These are phyloP conservation scores for Brassica balearica DNA, from an alignment of 441 rosid species.

Conservation along the genomic window DNA sequence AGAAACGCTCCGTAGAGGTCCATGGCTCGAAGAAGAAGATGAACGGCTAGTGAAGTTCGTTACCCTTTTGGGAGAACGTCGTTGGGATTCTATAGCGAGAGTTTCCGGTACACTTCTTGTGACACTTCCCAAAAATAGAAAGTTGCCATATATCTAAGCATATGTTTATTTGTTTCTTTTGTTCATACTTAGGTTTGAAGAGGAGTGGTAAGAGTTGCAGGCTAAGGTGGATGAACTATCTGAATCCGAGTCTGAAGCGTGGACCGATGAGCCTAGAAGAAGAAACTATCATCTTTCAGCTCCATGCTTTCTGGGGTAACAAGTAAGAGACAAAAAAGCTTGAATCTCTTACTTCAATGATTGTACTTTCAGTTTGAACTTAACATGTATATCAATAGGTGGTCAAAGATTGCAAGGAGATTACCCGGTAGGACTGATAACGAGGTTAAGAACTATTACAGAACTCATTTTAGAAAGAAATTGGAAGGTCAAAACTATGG, in stretches of 20 bases:
- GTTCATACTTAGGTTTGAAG: conserved; percentile 53
- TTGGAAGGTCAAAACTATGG: conserved; percentile 53
- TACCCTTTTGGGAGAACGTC: conserved; percentile 59
- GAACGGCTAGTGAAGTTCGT: conserved; percentile 53
- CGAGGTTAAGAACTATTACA: conserved; percentile 84
- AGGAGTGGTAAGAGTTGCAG: conserved; percentile 88
- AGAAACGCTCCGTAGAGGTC: conserved; percentile 58
- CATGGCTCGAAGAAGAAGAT: conserved; percentile 79
- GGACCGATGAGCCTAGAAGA: conserved; percentile 67
- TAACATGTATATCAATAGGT: conserved; percentile 44
- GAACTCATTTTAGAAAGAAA: conserved; percentile 66
- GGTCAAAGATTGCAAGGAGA: conserved; percentile 75
- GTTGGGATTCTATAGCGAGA: conserved; percentile 76
- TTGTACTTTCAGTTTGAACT: conserved; percentile 12
- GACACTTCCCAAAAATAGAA: conserved; percentile 14
- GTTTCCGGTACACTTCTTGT: conserved; percentile 53
- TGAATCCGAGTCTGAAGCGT: conserved; percentile 65
- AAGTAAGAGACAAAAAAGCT: conserved; percentile 52
- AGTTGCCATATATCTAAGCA: neutral
- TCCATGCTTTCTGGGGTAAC: conserved; percentile 76
- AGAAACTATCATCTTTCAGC: conserved; percentile 57
- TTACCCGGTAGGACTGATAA: conserved; percentile 88
- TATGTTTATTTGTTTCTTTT: conserved; percentile 13
- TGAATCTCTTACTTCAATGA: conserved; percentile 7
- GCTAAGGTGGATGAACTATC: conserved; percentile 78